Percentiles rank a stretch among this genome's conserved stretches.
phyloP scores from a whole-genome alignment of 208 protist species.

The Phytomonas francai region DNA sequence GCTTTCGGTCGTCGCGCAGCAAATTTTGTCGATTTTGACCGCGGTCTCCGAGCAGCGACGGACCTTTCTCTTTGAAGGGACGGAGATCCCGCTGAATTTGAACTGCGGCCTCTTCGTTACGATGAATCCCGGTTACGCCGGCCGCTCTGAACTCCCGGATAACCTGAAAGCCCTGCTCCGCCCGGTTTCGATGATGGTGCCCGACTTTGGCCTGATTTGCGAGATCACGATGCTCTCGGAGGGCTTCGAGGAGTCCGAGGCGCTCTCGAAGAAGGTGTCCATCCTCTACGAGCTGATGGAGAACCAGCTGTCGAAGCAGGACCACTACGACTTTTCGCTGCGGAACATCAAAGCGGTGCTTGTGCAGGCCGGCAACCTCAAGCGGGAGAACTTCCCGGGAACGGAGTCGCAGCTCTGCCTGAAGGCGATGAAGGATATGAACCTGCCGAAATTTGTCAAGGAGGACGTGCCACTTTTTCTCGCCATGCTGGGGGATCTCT shows the following conservation, averaged over 20 bases:
- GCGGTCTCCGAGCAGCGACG: conserved; percentile 71
- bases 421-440: conserved; percentile 95
- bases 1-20: conserved; percentile 97
- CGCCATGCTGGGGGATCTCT: conserved; percentile 94
- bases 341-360: conserved; percentile 97
- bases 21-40: conserved; percentile 93
- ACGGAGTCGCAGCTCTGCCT: conserved; percentile 94
- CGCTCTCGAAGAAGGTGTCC: conserved; percentile 93
- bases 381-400: conserved; percentile 84
- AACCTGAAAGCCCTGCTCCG: conserved; percentile 97
- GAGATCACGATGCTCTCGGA: conserved; percentile 97
- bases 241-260: conserved; percentile 93
- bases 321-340: conserved; percentile 98
- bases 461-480: conserved; percentile 95
- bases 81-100: conserved; percentile 93
- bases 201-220: conserved; percentile 96
- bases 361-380: conserved; percentile 91
- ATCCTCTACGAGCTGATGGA: conserved; percentile 95
- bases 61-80: conserved; percentile 92
- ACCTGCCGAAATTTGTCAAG: conserved; percentile 96
- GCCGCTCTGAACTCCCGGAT: conserved; percentile 97
- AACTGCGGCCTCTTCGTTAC: conserved; percentile 98
- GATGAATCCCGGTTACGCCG: conserved; percentile 99
- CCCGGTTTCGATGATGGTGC: conserved; percentile 98
- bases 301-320: conserved; percentile 97